Evolutionary conservation across 164 flowering plant species (phyloP).

Genomic region (Annona squamosa): DNA sequence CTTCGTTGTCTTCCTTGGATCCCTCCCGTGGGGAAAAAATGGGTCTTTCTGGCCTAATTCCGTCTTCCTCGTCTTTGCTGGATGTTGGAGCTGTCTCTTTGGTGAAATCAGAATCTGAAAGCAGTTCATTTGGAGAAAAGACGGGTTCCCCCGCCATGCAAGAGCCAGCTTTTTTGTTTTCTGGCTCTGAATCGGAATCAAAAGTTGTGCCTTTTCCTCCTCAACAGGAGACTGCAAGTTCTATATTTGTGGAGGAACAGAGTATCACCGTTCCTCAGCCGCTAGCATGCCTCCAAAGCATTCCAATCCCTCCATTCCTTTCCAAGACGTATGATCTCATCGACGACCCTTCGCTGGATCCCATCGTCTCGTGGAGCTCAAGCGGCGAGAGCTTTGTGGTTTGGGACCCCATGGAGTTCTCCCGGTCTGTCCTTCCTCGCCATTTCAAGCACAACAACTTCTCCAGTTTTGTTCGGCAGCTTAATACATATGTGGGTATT

Average conservation of each 20-base stretch:
- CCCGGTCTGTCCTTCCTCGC: slow-evolving; percentile 54
- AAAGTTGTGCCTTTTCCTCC: background rate
- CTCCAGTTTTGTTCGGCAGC: slow-evolving; percentile 95
- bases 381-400: slow-evolving; percentile 76
- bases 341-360: slow-evolving; percentile 48
- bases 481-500: slow-evolving; percentile 95
- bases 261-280: slow-evolving; percentile 43
- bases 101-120: background rate
- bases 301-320: slow-evolving; percentile 66
- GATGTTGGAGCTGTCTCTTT: background rate
- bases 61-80: background rate
- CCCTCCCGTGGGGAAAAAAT: background rate
- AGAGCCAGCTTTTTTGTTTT: background rate
- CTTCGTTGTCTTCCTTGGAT: slow-evolving; percentile 1
- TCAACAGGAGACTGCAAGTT: slow-evolving; percentile 2
- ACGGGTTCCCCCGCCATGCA: background rate
- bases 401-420: slow-evolving; percentile 73
- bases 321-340: slow-evolving; percentile 77
- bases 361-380: slow-evolving; percentile 62
- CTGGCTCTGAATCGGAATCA: background rate
- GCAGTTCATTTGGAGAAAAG: slow-evolving; percentile 2
- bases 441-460: slow-evolving; percentile 96
- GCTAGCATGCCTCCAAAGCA: slow-evolving; percentile 41
- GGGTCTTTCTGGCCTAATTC: background rate
- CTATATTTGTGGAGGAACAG: slow-evolving; percentile 9